Evolutionary conservation across 129 eudicot genomes (phyloP), one percentile per base, ranked within the genome.

Genomic region (Escallonia rubra): DNA sequence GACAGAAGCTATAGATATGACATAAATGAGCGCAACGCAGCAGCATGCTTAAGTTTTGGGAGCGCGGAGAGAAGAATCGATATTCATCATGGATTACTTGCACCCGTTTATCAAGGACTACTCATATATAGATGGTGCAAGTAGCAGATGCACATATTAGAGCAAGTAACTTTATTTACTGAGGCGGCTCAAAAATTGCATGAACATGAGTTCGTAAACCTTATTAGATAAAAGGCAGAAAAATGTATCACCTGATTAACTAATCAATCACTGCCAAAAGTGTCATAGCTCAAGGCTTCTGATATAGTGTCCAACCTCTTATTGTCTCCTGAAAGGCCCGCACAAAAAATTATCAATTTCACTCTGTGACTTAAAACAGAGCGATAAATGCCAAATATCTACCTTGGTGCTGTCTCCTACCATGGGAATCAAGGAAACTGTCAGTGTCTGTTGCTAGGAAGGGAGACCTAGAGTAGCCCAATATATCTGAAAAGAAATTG

Each of bases 231-330:
- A 23, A 23, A 23, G 34, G 34, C 7, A 13, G 23, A 13, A 60
- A 75, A 64, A 44, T 60, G 8, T 74, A 79, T 83, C 82, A 6
- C 45, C 11, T 48, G 67, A 34, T 47, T 48, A 64, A 66, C 73
- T 71, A 60, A 61, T 63, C 82, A 85, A 40, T 84, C 86, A 62
- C 87, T 68, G 62, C 79, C 85, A 56, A 82, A 80, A 80, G 77
- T 76, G 43, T 85, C 81, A 55, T 67, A 84, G 47, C 79, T 72
- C 66, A 76, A 73, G 81, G 77, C 72, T 60, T 73, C 90, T 39
- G 86, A 74, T 66, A 74, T 73, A 40, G 71, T 62, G 73, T 80
- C 85, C 84, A 90, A 70, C 88, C 85, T 84, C 80, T 80, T 78
- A 41, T 72, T 64, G 60, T 79, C 84, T 59, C 90, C 97, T 91